Conservation (phyloP, 768 basidiomycete species). For the Melanogaster broomeanus region DNA sequence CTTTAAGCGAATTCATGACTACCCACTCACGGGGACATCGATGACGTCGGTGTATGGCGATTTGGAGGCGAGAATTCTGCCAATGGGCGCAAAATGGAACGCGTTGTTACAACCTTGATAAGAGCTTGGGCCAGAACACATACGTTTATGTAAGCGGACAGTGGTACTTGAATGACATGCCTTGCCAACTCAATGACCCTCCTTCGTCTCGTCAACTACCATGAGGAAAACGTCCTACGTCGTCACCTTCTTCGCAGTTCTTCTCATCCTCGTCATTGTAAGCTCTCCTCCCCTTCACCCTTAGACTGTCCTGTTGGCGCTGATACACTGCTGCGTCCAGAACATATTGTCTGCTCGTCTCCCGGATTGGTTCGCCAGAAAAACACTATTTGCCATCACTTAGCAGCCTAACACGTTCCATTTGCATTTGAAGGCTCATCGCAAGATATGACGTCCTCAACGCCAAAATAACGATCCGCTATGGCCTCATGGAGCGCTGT, state of each 20-base stretch:
- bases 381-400: conserved; percentile 15
- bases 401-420: conserved; percentile 21
- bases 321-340: conserved; percentile 35
- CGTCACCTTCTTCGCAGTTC: conserved; percentile 59
- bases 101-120: not conserved
- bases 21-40: too few species aligned
- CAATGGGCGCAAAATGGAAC: conserved; percentile 21
- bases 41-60: too few species aligned
- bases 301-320: not conserved
- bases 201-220: not conserved
- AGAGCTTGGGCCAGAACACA: too few species aligned
- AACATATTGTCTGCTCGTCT: conserved; percentile 57
- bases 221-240: conserved; percentile 76
- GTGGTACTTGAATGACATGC: too few species aligned
- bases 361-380: conserved; percentile 60
- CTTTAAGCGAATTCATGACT: too few species aligned
- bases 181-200: too few species aligned
- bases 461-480: conserved; percentile 50
- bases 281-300: conserved; percentile 21
- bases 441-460: conserved; percentile 45
- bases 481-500: conserved; percentile 62
- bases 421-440: conserved; percentile 43
- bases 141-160: too few species aligned
- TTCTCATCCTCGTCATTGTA: conserved; percentile 52
- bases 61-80: conserved; percentile 23